phyloP scores from a whole-genome alignment of 2,329 filamentous ascomycete genomes.

The Daldinia eschscholtzii region DNA sequence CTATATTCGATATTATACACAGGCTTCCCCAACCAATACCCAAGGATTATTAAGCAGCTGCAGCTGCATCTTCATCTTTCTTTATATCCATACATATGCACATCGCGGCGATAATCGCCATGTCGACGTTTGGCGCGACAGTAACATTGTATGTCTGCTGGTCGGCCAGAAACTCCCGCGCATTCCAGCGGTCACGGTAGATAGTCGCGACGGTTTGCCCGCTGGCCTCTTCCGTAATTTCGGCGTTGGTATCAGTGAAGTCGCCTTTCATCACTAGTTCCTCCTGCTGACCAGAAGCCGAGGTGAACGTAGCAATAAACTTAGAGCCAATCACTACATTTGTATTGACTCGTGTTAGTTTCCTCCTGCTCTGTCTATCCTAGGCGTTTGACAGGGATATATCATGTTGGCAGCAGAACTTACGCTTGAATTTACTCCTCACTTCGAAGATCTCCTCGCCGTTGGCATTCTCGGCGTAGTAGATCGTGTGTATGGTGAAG shows the following conservation, averaged over 20 bases:
- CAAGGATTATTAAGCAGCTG: neutral
- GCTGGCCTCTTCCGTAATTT: slow-evolving; percentile 67
- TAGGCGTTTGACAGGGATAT: neutral
- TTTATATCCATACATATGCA: slow-evolving; percentile 78
- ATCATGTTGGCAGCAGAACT: slow-evolving; percentile 46
- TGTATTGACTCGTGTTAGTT: slow-evolving; percentile 15
- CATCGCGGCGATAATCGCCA: slow-evolving; percentile 73
- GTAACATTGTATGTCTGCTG: slow-evolving; percentile 75
- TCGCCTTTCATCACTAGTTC: slow-evolving; percentile 71
- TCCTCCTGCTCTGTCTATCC: neutral
- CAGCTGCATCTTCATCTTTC: slow-evolving; percentile 57
- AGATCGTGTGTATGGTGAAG: slow-evolving; percentile 65
- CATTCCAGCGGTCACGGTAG: slow-evolving; percentile 68
- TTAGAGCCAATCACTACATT: slow-evolving; percentile 65
- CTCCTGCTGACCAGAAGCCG: slow-evolving; percentile 58
- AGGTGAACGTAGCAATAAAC: slow-evolving; percentile 69
- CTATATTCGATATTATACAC: neutral
- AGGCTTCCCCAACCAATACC: neutral
- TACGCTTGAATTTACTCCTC: slow-evolving; percentile 66
- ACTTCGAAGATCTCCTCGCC: slow-evolving; percentile 66
- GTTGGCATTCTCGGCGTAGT: slow-evolving; percentile 60
- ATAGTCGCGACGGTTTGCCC: slow-evolving; percentile 69
- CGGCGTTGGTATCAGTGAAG: slow-evolving; percentile 68
- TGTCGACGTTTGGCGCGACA: slow-evolving; percentile 74
- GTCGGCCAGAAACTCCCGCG: slow-evolving; percentile 68